Base-by-base conservation (phyloP, 164 flowering plant species). In the Macadamia integrifolia region DNA sequence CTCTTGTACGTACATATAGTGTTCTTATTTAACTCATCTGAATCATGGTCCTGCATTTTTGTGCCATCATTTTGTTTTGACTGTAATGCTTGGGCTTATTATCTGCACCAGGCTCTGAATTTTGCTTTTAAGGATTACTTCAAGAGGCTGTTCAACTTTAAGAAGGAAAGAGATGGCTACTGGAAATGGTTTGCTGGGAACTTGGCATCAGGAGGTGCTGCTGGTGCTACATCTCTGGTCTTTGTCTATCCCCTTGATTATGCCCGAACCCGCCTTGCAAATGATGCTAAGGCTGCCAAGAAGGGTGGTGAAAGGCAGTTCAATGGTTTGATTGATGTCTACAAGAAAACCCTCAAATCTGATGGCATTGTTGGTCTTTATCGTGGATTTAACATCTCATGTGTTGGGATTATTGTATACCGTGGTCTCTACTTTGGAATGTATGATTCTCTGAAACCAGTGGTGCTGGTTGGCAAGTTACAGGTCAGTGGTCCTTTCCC, bases 241-340 rank as follows among this genome's bases (percentile, higher is more conserved):
- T 55, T 55, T 55, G 58, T 55, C 7, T 55, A 55, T 55, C 9
- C 58, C 58, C 58, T 55, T 3, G 23, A 55, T 55, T 55, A 55
- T 55, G 28, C 58, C 9, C 28, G 58, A n/a, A 55, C 58, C 17
- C 58, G 58, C 5, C 58, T 55, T n/a, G 58, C 58, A 7, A 55
- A 55, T n/a, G 58, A 55, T 55, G 58, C 58, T n/a, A 55, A 55
- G 58, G 58, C 58, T 55, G 28, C 58, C 28, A 55, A 55, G 58
- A 55, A 55, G 58, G 23, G 58, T 55, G 58, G 58, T 50, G 55
- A 50, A 50, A 50, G 55, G 55, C 55, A 50, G 15, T 50, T 50
- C 55, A 50, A 50, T 50, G 58, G 58, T 17, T 55, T 55, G 28
- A 55, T 55, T 55, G 58, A 55, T 55, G 58, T 55, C 23, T 55